Conservation (phyloP, 805 yeast species). For the Starmerella kuoi region DNA sequence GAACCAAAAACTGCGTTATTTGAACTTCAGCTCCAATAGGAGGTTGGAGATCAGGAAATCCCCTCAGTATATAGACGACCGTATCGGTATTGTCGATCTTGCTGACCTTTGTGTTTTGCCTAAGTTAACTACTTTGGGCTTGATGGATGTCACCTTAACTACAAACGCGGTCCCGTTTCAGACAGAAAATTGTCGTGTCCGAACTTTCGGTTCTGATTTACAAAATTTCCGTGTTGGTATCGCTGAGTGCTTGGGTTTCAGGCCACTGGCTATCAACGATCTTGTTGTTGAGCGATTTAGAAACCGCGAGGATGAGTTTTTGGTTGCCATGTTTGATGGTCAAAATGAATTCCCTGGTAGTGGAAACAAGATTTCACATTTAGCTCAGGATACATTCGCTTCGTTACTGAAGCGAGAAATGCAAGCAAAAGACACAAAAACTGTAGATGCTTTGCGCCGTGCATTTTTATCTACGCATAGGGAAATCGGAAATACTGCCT, state of each 20-base stretch:
- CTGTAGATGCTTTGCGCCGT: conserved; percentile 66
- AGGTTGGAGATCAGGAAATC: conserved; percentile 66
- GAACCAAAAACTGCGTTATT: conserved; percentile 59
- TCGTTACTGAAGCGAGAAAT: conserved; percentile 59
- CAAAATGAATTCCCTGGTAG: conserved; percentile 34
- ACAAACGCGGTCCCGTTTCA: conserved; percentile 86
- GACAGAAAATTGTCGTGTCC: conserved; percentile 63
- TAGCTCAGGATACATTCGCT: conserved; percentile 62
- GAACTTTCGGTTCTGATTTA: conserved; percentile 76
- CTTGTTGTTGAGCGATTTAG: conserved; percentile 77
- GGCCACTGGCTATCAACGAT: conserved; percentile 62
- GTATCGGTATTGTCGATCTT: conserved; percentile 22
- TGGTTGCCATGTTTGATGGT: conserved; percentile 80
- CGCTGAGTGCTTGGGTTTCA: conserved; percentile 70
- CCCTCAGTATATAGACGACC: conserved; percentile 27
- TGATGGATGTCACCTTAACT: conserved; percentile 91
- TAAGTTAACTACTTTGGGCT: conserved; percentile 60
- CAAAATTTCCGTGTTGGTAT: conserved; percentile 78
- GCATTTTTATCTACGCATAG: conserved; percentile 71
- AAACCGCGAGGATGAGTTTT: conserved; percentile 68
- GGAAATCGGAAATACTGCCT: conserved; percentile 50
- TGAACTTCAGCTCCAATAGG: conserved; percentile 87
- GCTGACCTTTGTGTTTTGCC: conserved; percentile 65
- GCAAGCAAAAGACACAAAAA: conserved; percentile 37
- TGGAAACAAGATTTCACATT: conserved; percentile 42